These are phyloP conservation scores for Paramecium caudatum DNA, from an alignment of 73 alveolate genomes.

Conservation along the genomic window DNA sequence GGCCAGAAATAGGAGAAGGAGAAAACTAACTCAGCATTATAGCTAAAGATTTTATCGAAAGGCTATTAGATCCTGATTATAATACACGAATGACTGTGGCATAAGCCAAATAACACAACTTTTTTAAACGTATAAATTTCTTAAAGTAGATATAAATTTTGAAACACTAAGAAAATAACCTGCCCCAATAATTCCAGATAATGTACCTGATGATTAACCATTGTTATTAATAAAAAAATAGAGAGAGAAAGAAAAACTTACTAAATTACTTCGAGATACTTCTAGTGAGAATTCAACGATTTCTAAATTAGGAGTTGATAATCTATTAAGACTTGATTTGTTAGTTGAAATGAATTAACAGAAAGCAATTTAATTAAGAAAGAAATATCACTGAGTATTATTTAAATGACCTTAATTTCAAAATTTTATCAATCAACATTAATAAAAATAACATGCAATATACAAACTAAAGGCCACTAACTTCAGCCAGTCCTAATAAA, in stretches of 20 bases:
- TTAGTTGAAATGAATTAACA: constrained; percentile 69
- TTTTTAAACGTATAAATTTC: constrained; percentile 83
- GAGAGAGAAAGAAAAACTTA: constrained; percentile 62
- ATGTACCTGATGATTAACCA: constrained; percentile 59
- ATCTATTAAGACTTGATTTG: constrained; percentile 72
- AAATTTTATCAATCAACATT: background rate
- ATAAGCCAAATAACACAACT: constrained; percentile 89
- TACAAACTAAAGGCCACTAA: constrained; percentile 2
- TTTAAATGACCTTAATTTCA: background rate
- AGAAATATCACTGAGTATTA: constrained; percentile 31
- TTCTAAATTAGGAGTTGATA: constrained; percentile 67
- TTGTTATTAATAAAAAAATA: constrained; percentile 43
- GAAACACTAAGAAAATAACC: constrained; percentile 57
- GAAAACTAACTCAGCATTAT: constrained; percentile 86
- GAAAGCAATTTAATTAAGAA: constrained; percentile 63
- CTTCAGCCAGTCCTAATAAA: constrained; percentile 31
- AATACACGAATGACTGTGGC: constrained; percentile 88
- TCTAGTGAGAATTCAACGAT: constrained; percentile 66
- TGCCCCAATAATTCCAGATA: constrained; percentile 72
- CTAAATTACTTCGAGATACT: constrained; percentile 56
- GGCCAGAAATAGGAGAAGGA: constrained; percentile 75
- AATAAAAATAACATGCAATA: background rate
- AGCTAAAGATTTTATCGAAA: constrained; percentile 92
- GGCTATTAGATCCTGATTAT: constrained; percentile 83
- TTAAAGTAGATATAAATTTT: constrained; percentile 74